Conservation (phyloP, 352 stramenopile genomes). For the Globisporangium okanoganense region DNA sequence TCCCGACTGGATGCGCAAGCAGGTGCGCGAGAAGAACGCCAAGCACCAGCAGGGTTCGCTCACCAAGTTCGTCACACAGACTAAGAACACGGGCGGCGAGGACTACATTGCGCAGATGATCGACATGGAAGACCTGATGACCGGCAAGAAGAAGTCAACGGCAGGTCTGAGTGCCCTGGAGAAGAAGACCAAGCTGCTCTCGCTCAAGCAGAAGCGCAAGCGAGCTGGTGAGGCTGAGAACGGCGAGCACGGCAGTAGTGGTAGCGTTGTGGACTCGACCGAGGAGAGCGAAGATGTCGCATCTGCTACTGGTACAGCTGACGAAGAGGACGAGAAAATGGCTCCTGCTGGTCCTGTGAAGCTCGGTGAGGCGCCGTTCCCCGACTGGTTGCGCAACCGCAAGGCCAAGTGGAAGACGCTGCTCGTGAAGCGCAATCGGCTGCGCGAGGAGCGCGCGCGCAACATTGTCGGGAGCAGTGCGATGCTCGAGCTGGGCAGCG, state of each 20-base stretch:
- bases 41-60: constrained; percentile 84
- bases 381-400: constrained; percentile 57
- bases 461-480: constrained; percentile 16
- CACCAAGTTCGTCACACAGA: constrained; percentile 83
- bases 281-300: constrained; percentile 20
- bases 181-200: constrained; percentile 10
- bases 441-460: constrained; percentile 48
- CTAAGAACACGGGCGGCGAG: constrained; percentile 20
- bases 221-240: neutral
- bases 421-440: constrained; percentile 50
- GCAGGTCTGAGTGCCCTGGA: neutral
- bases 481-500: constrained; percentile 7
- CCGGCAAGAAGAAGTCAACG: constrained; percentile 20
- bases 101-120: constrained; percentile 65
- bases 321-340: constrained; percentile 1
- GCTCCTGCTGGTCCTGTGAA: constrained; percentile 27
- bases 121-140: constrained; percentile 62
- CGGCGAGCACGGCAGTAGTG: constrained; percentile 9
- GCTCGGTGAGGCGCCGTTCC: constrained; percentile 56
- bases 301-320: neutral
- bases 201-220: constrained; percentile 18
- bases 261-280: constrained; percentile 6
- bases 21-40: constrained; percentile 88
- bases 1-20: constrained; percentile 95
- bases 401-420: constrained; percentile 73